phyloP scores from a whole-genome alignment of 2,329 filamentous ascomycete species.

The Paecilomyces fulvus region DNA sequence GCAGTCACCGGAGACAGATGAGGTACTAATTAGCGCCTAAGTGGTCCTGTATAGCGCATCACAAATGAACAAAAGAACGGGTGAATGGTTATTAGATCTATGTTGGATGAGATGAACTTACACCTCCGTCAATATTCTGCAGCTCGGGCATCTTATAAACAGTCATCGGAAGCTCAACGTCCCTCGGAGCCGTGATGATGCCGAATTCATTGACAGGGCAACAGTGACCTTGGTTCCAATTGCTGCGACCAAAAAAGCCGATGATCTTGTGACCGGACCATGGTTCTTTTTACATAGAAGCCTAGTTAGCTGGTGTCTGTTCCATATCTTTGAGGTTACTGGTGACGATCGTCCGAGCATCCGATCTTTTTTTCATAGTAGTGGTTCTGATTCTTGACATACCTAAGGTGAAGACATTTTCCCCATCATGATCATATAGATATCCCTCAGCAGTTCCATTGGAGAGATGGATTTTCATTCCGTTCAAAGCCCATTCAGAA shows the following conservation, averaged over 20 bases:
- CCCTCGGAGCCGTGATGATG: constrained; percentile 38
- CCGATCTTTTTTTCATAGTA: background rate
- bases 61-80: background rate
- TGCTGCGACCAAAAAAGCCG: constrained; percentile 39
- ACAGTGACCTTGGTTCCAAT: constrained; percentile 13
- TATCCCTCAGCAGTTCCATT: background rate
- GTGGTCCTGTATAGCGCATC: background rate
- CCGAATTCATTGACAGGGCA: constrained; percentile 34
- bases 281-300: background rate
- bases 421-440: background rate
- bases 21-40: background rate
- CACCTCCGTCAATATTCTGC: background rate
- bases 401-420: background rate
- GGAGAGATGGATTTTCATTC: constrained; percentile 22
- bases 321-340: background rate
- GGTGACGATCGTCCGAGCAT: background rate
- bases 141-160: constrained; percentile 38
- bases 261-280: constrained; percentile 33
- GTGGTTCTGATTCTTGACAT: background rate
- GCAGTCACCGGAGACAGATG: background rate
- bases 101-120: background rate
- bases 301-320: constrained; percentile 18
- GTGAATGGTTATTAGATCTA: background rate
- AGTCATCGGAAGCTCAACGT: constrained; percentile 30
- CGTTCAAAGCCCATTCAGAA: constrained; percentile 11